A percentile compares a stretch with the other conserved stretches of the same genome.
phyloP scores from a whole-genome alignment of 1,139 yeast genomes.

The Suhomyces wounanorum region DNA sequence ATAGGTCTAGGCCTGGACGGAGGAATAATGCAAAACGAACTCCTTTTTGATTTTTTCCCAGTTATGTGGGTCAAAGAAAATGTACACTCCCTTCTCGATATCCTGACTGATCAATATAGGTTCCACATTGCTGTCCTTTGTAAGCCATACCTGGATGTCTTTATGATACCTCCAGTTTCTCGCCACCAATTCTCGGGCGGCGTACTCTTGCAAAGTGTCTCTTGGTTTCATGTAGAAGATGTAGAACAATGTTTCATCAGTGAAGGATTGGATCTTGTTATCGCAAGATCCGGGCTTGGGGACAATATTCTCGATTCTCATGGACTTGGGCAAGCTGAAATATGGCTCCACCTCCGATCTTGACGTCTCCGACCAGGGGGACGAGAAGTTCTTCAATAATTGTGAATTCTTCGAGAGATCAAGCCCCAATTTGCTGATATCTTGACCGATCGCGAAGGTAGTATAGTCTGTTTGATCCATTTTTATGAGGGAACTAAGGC shows the following conservation, averaged over 20 bases:
- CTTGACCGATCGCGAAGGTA: slow-evolving; percentile 81
- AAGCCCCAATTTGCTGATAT: slow-evolving; percentile 71
- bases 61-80: slow-evolving; percentile 91
- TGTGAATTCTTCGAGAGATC: slow-evolving; percentile 54
- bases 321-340: slow-evolving; percentile 60
- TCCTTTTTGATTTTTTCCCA: slow-evolving; percentile 95
- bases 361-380: slow-evolving; percentile 95
- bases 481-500: slow-evolving; percentile 65
- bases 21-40: slow-evolving; percentile 65
- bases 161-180: slow-evolving; percentile 98
- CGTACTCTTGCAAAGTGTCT: slow-evolving; percentile 89
- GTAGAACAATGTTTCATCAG: slow-evolving; percentile 91
- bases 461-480: slow-evolving; percentile 69
- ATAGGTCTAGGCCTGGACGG: slow-evolving; percentile 45
- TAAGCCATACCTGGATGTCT: slow-evolving; percentile 93
- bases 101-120: slow-evolving; percentile 83
- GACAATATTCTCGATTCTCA: slow-evolving; percentile 46
- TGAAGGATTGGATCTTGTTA: slow-evolving; percentile 70
- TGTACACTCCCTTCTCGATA: slow-evolving; percentile 93
- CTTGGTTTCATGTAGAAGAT: slow-evolving; percentile 93
- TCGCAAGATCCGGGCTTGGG: slow-evolving; percentile 49
- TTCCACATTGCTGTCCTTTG: slow-evolving; percentile 89
- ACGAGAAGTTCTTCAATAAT: slow-evolving; percentile 71
- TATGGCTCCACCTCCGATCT: slow-evolving; percentile 90
- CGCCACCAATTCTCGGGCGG: slow-evolving; percentile 84